Evolutionary conservation across 768 basidiomycete species (phyloP), one percentile per base, ranked within the genome.

Genomic region (Auricularia cornea): DNA sequence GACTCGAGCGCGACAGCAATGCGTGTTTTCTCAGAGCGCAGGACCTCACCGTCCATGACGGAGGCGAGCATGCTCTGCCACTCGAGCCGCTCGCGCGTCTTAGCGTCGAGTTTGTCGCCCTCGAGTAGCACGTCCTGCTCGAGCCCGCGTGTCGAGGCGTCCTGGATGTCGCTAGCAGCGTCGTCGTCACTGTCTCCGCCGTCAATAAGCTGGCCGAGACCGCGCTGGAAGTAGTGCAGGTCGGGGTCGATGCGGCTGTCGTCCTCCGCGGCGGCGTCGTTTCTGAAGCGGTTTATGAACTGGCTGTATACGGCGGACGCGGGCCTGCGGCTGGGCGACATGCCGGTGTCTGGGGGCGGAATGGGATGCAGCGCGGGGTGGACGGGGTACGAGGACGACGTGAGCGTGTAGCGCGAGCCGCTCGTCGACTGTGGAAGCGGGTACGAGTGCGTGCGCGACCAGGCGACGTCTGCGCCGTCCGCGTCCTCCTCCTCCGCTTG

Each of bases 11-110:
- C 90, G 57, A 86, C 86, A 31, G 90, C 89, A 64, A 98, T 94
- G 63, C 97, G 85, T 29, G 90, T 90, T 76, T 94, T 97, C 77
- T 98, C 97, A 0, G 92, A 90, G 72, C 89, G 92, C 66, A 99
- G 84, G 12, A 99, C 94, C 69, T 98, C 95, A 11, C 97, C 95
- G 32, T 85, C 85, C 56, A 99, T 81, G 29, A 98, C 96, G 32
- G 94, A 96, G 14, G 92, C 85, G 33, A 98, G 84, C 86, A 98
- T 89, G 20, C 89, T 89, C 74, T 95, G 94, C 97, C 97, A 98
- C 74, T 97, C 94, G 59, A 95, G 74, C 30, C 95, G 81, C 69
- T 94, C 90, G 65, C 84, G 81, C 70, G 93, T 89, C 69, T 90
- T 87, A 29, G 89, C 86, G 63, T 86, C 81, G 60, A 83, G 81